Evolutionary conservation across 768 basidiomycete species (phyloP).

Genomic region (Podaxis carcinomalis): DNA sequence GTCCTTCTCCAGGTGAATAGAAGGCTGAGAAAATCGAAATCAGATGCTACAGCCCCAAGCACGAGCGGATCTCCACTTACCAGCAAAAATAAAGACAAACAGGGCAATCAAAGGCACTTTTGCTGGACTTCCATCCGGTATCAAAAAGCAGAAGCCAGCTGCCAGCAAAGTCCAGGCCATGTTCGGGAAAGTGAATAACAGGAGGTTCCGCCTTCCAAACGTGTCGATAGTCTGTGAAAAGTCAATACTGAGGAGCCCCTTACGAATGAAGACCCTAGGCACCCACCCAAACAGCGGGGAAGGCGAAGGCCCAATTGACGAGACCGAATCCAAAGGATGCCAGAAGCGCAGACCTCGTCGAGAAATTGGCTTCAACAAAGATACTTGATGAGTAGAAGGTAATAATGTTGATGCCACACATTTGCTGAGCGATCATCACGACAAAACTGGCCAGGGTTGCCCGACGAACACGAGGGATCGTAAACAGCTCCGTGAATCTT

Average conservation of each 20-base stretch:
- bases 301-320: constrained; percentile 55
- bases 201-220: constrained; percentile 67
- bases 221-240: constrained; percentile 54
- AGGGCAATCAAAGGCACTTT: constrained; percentile 37
- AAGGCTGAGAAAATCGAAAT: constrained; percentile 30
- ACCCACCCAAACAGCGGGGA: constrained; percentile 54
- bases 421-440: constrained; percentile 69
- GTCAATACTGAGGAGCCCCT: not conserved
- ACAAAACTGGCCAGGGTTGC: constrained; percentile 42
- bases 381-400: constrained; percentile 77
- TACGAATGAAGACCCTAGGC: too few relatives aligned
- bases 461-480: constrained; percentile 55
- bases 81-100: constrained; percentile 37
- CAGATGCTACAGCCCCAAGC: not conserved
- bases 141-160: constrained; percentile 65
- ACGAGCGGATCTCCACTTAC: constrained; percentile 16
- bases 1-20: constrained; percentile 84
- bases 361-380: constrained; percentile 55
- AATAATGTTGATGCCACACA: constrained; percentile 71
- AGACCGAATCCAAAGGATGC: constrained; percentile 62
- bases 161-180: constrained; percentile 73
- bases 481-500: constrained; percentile 62
- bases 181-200: constrained; percentile 73
- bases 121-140: constrained; percentile 28
- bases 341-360: constrained; percentile 46